Evolutionary conservation across 169 alveolate genomes (phyloP).

Genomic region (Perkinsus olseni): DNA sequence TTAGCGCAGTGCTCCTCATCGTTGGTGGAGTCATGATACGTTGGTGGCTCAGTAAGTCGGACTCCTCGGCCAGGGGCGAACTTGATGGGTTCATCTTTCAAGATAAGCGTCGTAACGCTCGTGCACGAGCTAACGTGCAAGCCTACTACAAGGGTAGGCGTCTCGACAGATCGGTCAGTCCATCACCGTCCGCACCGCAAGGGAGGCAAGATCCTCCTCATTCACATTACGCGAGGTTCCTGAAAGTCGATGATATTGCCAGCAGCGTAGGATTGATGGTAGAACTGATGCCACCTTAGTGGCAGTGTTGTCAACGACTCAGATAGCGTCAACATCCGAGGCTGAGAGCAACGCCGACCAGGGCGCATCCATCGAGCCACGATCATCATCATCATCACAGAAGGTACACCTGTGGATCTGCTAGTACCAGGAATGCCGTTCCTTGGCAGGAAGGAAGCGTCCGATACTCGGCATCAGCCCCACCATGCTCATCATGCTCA

Average conservation of each 20-base stretch:
- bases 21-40: not conserved
- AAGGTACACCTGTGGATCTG: no score
- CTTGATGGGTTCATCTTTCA: not conserved
- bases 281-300: no score
- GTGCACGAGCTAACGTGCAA: not conserved
- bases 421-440: no score
- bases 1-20: not conserved
- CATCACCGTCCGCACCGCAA: not conserved
- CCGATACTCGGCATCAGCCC: no score
- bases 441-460: no score
- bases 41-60: not conserved
- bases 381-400: no score
- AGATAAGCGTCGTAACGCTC: not conserved
- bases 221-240: not conserved
- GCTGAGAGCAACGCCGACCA: no score
- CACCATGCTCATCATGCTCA: no score
- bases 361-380: no score
- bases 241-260: not conserved
- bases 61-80: not conserved
- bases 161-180: not conserved
- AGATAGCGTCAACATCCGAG: no score
- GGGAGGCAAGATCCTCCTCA: not conserved
- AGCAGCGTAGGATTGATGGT: no score
- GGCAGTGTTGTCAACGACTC: no score
- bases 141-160: not conserved